Percentiles rank a stretch among this genome's conserved stretches.
Conservation (phyloP, 495 filamentous ascomycete species). For the Aspergillus diversus region DNA sequence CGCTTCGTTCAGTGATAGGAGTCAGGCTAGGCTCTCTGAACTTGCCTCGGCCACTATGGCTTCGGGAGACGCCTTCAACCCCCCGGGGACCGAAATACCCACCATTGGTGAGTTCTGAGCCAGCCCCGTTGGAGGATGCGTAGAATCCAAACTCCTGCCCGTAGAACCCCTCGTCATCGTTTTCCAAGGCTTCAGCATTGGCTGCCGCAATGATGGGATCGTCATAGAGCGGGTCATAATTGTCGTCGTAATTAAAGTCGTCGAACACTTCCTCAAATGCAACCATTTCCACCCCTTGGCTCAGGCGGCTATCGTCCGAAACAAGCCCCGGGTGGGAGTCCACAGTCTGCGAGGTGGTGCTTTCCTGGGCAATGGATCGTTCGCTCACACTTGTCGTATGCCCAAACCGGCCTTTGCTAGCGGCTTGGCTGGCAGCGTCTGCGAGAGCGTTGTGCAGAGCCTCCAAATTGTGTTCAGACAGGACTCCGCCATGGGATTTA, state of each 20-base stretch:
- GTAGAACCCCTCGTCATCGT: conserved; percentile 91
- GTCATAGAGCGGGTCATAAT: conserved; percentile 72
- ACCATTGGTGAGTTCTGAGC: conserved; percentile 67
- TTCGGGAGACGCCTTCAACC: conserved; percentile 64
- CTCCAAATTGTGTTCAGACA: conserved; percentile 63
- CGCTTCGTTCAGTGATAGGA: conserved; percentile 93
- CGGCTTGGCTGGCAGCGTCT: conserved; percentile 73
- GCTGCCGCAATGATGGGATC: conserved; percentile 92
- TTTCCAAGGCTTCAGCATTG: conserved; percentile 90
- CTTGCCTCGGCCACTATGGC: conserved; percentile 68
- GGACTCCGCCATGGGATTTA: conserved; percentile 42
- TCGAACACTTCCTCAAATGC: conserved; percentile 55
- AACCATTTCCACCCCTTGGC: conserved; percentile 42
- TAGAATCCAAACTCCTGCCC: conserved; percentile 99
- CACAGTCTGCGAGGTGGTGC: conserved; percentile 33
- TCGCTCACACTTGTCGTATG: conserved; percentile 54
- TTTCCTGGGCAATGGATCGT: conserved; percentile 42
- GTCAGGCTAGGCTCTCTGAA: conserved; percentile 89
- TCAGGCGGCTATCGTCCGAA: conserved; percentile 51
- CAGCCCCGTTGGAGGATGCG: conserved; percentile 60
- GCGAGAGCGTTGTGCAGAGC: conserved; percentile 83
- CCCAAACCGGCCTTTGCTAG: conserved; percentile 68
- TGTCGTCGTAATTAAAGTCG: conserved; percentile 55
- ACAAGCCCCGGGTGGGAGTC: conserved; percentile 54
- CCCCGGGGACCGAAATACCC: conserved; percentile 87